phyloP scores from a whole-genome alignment of 2,329 filamentous ascomycete genomes.

The Diplodia corticola region DNA sequence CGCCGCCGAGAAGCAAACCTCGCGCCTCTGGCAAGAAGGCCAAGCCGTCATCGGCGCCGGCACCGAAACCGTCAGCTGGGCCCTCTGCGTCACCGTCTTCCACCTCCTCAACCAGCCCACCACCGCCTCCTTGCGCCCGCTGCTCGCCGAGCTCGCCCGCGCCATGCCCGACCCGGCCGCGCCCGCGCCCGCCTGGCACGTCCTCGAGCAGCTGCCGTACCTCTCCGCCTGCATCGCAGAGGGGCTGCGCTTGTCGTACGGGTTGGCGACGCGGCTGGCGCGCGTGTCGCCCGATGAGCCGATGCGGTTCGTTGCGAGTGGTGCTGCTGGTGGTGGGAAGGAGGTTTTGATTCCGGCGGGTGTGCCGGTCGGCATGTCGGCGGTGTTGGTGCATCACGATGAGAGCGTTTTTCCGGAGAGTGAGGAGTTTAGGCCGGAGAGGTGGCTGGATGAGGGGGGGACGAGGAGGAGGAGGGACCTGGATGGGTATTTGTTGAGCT shows the following conservation, averaged over 20 bases:
- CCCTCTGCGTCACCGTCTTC: slow-evolving; percentile 39
- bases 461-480: slow-evolving; percentile 22
- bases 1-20: slow-evolving; percentile 21
- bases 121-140: slow-evolving; percentile 30
- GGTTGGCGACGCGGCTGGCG: slow-evolving; percentile 26
- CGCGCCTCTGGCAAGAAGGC: slow-evolving; percentile 23
- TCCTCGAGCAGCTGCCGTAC: slow-evolving; percentile 25
- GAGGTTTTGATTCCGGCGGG: slow-evolving; percentile 24
- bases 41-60: slow-evolving; percentile 26
- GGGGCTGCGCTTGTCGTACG: slow-evolving; percentile 25
- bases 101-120: slow-evolving; percentile 38
- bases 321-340: neutral
- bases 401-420: slow-evolving; percentile 36
- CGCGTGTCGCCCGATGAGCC: slow-evolving; percentile 24
- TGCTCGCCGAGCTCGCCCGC: slow-evolving; percentile 39
- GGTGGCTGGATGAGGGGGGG: slow-evolving; percentile 34
- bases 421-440: slow-evolving; percentile 32
- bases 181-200: neutral
- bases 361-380: slow-evolving; percentile 21
- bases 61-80: slow-evolving; percentile 41
- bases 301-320: slow-evolving; percentile 22
- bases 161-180: neutral
- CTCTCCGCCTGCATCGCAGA: slow-evolving; percentile 28
- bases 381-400: slow-evolving; percentile 33
- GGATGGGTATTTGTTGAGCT: slow-evolving; percentile 34